These are phyloP conservation scores for Pichia sp. DNA, from an alignment of 1,139 yeast genomes.

Conservation along the genomic window DNA sequence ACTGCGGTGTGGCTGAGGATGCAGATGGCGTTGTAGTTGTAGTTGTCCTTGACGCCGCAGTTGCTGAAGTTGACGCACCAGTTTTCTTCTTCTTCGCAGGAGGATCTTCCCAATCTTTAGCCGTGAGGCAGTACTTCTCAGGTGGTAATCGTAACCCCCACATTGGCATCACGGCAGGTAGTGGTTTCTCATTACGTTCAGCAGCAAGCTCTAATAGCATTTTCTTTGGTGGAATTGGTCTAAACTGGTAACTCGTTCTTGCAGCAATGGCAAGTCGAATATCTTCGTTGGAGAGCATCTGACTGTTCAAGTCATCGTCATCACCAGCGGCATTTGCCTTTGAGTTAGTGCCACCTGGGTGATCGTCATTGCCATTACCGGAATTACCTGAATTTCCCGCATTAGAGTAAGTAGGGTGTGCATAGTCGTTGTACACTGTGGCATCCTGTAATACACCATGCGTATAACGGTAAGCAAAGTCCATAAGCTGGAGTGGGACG, in stretches of 20 bases:
- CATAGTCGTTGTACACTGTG: constrained; percentile 77
- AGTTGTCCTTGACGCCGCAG: too few species aligned
- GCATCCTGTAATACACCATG: constrained; percentile 85
- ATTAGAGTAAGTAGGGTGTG: constrained; percentile 34
- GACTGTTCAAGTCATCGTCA: constrained; percentile 3
- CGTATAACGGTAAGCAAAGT: constrained; percentile 90
- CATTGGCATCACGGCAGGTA: constrained; percentile 87
- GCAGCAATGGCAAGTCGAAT: constrained; percentile 90
- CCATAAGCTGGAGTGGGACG: constrained; percentile 92
- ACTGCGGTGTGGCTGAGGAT: too few species aligned
- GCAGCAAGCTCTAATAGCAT: constrained; percentile 82
- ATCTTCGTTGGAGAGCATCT: constrained; percentile 70
- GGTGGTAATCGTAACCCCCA: constrained; percentile 97
- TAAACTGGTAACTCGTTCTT: constrained; percentile 87
- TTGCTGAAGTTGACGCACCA: background rate
- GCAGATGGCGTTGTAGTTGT: too few species aligned
- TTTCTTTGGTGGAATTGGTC: constrained; percentile 90
- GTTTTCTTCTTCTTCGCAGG: background rate
- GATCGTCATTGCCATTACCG: background rate
- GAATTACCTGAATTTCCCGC: constrained; percentile 28
- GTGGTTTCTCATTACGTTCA: constrained; percentile 80
- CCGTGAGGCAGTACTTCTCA: constrained; percentile 91
- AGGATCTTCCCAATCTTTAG: constrained; percentile 39
- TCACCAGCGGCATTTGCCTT: background rate
- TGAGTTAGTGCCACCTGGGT: background rate